Evolutionary conservation across 2,329 filamentous ascomycete genomes (phyloP).

Genomic region (Chaetomium sp.): DNA sequence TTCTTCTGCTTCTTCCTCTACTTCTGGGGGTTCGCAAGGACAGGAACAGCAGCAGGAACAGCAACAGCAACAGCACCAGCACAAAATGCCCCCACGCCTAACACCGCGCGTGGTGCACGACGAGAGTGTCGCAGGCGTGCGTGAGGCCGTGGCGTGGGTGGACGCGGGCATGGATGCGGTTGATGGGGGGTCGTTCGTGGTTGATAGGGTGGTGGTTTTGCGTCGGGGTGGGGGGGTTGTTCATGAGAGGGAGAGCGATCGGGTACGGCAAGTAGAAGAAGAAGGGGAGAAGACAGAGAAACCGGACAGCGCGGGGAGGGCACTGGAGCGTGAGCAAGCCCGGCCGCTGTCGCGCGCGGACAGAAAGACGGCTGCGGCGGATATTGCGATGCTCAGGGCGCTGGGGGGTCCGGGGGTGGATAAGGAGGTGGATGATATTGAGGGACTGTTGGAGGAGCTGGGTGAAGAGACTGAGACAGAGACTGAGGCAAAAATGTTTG

Average conservation of each 20-base stretch:
- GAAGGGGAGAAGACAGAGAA: not conserved
- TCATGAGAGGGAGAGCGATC: not conserved
- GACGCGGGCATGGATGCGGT: not conserved
- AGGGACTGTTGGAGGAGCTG: constrained; percentile 6
- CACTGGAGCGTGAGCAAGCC: constrained; percentile 14
- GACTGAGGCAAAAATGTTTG: not conserved
- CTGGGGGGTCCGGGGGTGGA: constrained; percentile 12
- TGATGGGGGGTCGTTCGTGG: not conserved
- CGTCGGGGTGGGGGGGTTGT: constrained; percentile 2
- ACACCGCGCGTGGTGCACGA: constrained; percentile 41
- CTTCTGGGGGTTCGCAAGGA: not conserved
- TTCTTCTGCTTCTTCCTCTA: too few relatives aligned
- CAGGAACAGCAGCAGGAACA: not conserved
- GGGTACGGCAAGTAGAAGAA: not conserved
- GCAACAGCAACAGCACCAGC: not conserved
- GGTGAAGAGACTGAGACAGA: not conserved
- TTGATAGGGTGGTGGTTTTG: constrained; percentile 4
- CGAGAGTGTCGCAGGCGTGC: constrained; percentile 37
- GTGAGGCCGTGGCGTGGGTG: constrained; percentile 30
- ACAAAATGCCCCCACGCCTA: constrained; percentile 32
- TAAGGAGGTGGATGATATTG: constrained; percentile 13
- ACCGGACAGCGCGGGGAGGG: not conserved
- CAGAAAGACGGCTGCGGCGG: constrained; percentile 4
- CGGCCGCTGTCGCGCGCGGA: constrained; percentile 14
- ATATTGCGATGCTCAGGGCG: constrained; percentile 12